Evolutionary conservation across 2,329 filamentous ascomycete genomes (phyloP).

Genomic region (Coniosporium tulheliwenetii): DNA sequence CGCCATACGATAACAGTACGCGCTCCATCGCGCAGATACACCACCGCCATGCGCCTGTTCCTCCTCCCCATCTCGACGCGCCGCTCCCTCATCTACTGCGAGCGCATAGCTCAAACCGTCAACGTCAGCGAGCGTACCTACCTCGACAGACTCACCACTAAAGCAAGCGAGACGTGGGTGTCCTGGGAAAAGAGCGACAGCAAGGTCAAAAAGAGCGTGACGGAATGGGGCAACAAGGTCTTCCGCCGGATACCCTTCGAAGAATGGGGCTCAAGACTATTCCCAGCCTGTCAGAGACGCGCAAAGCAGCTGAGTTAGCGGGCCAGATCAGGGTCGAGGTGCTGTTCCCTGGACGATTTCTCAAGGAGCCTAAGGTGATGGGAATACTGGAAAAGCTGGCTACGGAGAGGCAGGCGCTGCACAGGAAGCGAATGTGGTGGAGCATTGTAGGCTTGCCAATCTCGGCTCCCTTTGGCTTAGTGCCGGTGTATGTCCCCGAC

Average conservation of each 20-base stretch:
- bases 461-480: constrained; percentile 62
- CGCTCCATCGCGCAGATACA: too few species aligned
- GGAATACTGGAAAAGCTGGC: constrained; percentile 54
- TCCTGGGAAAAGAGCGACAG: constrained; percentile 71
- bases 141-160: constrained; percentile 53
- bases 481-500: constrained; percentile 52
- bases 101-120: constrained; percentile 46
- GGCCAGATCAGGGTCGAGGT: constrained; percentile 54
- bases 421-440: constrained; percentile 63
- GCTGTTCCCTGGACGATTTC: constrained; percentile 56
- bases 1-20: too few species aligned
- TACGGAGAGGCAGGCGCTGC: constrained; percentile 64
- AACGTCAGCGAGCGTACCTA: constrained; percentile 37
- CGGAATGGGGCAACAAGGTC: constrained; percentile 71
- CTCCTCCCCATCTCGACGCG: constrained; percentile 85
- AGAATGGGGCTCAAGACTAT: constrained; percentile 96
- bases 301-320: constrained; percentile 46
- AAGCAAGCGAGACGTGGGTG: constrained; percentile 65
- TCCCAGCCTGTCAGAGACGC: constrained; percentile 58
- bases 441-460: constrained; percentile 73
- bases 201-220: constrained; percentile 80
- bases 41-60: constrained; percentile 64
- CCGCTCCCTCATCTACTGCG: constrained; percentile 83
- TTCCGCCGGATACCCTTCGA: constrained; percentile 84
- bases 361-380: constrained; percentile 48